Evolutionary conservation across 169 alveolate genomes (phyloP).

Genomic region (Theileria annulata): DNA sequence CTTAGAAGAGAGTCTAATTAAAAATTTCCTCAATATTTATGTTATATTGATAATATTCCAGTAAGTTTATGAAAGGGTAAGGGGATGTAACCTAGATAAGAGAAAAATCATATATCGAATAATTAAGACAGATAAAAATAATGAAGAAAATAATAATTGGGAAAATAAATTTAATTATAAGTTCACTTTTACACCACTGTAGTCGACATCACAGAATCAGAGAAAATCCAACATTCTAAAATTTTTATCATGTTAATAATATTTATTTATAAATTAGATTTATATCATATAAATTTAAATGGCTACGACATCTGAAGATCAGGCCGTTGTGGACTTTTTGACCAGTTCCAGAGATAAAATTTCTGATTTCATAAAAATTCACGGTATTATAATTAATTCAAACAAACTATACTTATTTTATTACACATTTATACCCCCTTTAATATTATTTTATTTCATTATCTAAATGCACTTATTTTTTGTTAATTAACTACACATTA

Average conservation of each 20-base stretch:
- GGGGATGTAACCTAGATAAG: neutral
- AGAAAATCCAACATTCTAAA: neutral
- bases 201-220: neutral
- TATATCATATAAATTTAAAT: too few relatives aligned
- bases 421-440: neutral
- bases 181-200: neutral
- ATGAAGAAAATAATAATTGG: neutral
- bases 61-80: neutral
- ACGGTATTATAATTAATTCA: conserved; percentile 2
- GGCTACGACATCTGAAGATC: neutral
- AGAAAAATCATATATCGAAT: neutral
- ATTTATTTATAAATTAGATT: neutral
- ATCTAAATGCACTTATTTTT: neutral
- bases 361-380: neutral
- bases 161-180: too few relatives aligned
- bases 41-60: neutral
- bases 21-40: neutral
- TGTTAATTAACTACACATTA: neutral
- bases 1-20: neutral
- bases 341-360: neutral
- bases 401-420: neutral
- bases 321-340: conserved; percentile 13
- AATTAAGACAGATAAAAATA: too few relatives aligned
- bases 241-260: neutral
- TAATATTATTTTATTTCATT: neutral